A percentile compares a stretch with the other conserved stretches of the same genome.
phyloP scores from a whole-genome alignment of 1,284 basidiomycete genomes.

The Ustilago shanxiensis region DNA sequence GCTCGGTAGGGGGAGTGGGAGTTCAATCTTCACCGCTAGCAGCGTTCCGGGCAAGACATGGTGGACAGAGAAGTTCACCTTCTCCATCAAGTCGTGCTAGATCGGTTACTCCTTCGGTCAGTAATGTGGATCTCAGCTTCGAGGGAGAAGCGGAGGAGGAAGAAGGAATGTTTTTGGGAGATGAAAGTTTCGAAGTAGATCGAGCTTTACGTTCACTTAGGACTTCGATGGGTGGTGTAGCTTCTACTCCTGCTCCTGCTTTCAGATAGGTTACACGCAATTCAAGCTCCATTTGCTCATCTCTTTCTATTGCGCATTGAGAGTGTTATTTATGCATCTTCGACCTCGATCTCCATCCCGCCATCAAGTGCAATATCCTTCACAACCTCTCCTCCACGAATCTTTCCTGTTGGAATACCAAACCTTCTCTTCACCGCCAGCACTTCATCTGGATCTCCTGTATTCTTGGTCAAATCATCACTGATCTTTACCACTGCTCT shows the following conservation, averaged over 20 bases:
- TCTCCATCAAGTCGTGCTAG: conserved; percentile 13
- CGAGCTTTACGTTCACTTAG: conserved; percentile 32
- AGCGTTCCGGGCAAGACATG: conserved; percentile 75
- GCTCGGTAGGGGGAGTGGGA: not conserved
- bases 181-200: conserved; percentile 53
- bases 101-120: conserved; percentile 12
- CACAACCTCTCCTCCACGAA: not conserved
- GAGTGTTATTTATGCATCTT: conserved; percentile 25
- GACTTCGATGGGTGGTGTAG: conserved; percentile 18
- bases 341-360: conserved; percentile 22
- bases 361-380: conserved; percentile 3
- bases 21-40: conserved; percentile 73
- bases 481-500: conserved; percentile 66
- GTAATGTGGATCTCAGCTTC: conserved; percentile 15
- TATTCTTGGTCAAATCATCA: conserved; percentile 69
- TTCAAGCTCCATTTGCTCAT: not conserved
- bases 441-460: conserved; percentile 63
- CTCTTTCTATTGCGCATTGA: not conserved
- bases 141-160: conserved; percentile 55
- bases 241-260: conserved; percentile 29
- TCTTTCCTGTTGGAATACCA: conserved; percentile 26
- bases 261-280: conserved; percentile 8
- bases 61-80: not conserved
- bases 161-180: conserved; percentile 70
- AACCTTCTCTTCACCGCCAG: conserved; percentile 42